Evolutionary conservation across 495 filamentous ascomycete species (phyloP).

Genomic region (Oidiodendron maius): DNA sequence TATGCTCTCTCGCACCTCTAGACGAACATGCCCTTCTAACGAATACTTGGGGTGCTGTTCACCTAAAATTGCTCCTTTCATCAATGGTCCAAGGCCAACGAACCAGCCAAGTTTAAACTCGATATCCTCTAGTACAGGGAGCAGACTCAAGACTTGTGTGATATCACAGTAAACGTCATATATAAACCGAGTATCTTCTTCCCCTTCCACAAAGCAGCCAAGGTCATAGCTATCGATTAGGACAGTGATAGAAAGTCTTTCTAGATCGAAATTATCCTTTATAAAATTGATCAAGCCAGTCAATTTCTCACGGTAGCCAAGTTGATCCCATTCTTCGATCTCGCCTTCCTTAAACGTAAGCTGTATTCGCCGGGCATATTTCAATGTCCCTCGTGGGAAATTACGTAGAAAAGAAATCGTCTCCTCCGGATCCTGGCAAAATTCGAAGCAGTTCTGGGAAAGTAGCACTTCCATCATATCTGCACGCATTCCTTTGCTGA

Average conservation of each 20-base stretch:
- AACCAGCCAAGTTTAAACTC: neutral
- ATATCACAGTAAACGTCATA: neutral
- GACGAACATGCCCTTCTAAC: no score
- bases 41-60: no score
- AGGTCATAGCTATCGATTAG: neutral
- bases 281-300: neutral
- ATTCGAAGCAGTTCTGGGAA: neutral
- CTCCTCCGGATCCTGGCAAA: neutral
- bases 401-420: neutral
- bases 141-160: neutral
- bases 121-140: neutral
- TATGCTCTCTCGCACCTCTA: no score
- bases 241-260: neutral
- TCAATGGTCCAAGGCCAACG: neutral
- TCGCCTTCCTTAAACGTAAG: neutral
- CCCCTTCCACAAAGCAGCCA: neutral
- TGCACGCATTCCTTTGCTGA: neutral
- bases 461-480: neutral
- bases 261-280: neutral
- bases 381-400: neutral
- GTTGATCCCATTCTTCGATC: neutral
- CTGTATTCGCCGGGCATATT: neutral
- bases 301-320: neutral
- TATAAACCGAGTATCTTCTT: neutral
- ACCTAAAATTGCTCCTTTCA: neutral